Evolutionary conservation across 331 rosid species (phyloP).

Genomic region (Malus hybrid): DNA sequence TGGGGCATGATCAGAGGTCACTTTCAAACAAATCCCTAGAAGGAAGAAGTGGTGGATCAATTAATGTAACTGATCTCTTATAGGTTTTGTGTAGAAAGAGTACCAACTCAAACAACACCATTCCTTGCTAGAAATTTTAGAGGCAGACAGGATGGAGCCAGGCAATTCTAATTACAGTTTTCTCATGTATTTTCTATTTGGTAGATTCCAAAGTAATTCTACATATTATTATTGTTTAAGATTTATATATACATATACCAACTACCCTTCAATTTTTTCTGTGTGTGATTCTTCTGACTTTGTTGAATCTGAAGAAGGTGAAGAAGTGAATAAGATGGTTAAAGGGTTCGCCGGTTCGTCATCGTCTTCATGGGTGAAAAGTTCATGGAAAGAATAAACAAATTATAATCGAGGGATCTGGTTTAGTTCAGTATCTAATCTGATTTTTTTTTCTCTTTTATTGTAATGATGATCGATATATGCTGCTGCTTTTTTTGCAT

Average conservation of each 20-base stretch:
- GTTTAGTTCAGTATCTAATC: not conserved
- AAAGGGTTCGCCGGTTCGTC: not conserved
- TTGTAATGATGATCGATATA: not conserved
- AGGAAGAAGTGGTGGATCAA: not conserved
- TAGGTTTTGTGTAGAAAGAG: not conserved
- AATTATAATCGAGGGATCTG: not conserved
- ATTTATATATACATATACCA: not conserved
- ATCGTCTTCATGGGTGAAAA: slow-evolving; percentile 4
- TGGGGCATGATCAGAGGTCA: slow-evolving; percentile 4
- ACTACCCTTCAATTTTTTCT: not conserved
- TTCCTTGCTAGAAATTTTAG: slow-evolving; percentile 3
- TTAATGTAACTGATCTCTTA: slow-evolving; percentile 23
- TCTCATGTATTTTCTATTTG: slow-evolving; percentile 10
- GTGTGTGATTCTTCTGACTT: not conserved
- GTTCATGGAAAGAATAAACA: not conserved
- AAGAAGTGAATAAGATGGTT: not conserved
- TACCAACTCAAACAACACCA: slow-evolving; percentile 1
- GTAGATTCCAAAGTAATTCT: not conserved
- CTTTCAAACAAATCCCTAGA: slow-evolving; percentile 4
- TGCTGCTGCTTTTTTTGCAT: not conserved
- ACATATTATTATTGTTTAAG: not conserved
- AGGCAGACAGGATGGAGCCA: slow-evolving; percentile 95
- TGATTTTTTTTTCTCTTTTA: not conserved
- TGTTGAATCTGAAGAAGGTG: not conserved
- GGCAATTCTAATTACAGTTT: slow-evolving; percentile 45